Evolutionary conservation across 1,284 basidiomycete species (phyloP), one percentile per base, ranked within the genome.

Genomic region (Cryptococcus jaspeensis): DNA sequence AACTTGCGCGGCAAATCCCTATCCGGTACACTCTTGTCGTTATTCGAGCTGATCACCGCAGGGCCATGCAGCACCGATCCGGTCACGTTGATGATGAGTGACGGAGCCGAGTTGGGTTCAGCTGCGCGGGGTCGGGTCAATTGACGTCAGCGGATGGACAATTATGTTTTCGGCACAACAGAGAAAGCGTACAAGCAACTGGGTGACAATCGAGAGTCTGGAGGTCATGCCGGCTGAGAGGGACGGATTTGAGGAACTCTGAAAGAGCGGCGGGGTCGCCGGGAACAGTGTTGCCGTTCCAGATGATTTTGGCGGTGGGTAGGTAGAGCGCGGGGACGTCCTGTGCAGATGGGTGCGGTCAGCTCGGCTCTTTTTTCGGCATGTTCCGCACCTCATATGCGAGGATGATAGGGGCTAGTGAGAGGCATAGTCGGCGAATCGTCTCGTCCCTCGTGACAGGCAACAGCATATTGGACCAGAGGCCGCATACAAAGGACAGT

Each of bases 131-230:
- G 8, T 37, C 5, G 39, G 25, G 1, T 15, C 28, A 9, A 32
- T 32, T 4, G 25, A 37, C 15, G n/a, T 50, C 23, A 28, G 35
- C 28, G 28, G 28, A 32, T 4, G 9, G 28, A 9, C 9, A 4
- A 4, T 32, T 5, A 4, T 32, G 4, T 5, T 9, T 9, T 5
- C 9, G 28, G 41, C 20, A 32, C 18, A 42, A 51, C 22, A 36
- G 18, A n/a, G 20, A 56, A 53, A n/a, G 60, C 67, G 52, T 23
- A 71, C 69, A 60, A 16, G 60, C 53, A 22, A 69, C 52, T 15
- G 73, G 73, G 61, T 75, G 73, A 62, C 73, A 75, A 56, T 75
- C 73, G 15, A 75, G 56, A 5, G 71, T 67, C 52, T 75, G 73
- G 5, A 69, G 60, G 62, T 75, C 73, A 59, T 75, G 73, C 52